These are phyloP conservation scores for Trichoderma sp. DNA, from an alignment of 2,329 filamentous ascomycete species.

Conservation along the genomic window DNA sequence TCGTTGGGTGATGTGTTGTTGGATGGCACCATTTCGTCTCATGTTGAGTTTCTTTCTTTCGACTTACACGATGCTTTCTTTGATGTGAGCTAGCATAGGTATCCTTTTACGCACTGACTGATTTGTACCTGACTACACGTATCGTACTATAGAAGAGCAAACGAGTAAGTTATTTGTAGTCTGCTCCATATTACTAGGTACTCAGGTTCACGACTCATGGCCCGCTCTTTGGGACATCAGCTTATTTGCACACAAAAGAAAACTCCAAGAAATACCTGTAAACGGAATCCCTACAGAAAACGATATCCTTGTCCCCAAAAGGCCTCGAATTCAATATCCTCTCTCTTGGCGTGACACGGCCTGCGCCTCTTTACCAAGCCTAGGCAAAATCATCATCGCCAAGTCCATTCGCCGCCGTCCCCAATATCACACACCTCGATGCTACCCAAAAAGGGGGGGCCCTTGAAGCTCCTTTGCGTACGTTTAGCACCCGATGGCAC, in stretches of 20 bases:
- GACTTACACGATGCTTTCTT: not conserved
- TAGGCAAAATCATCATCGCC: not conserved
- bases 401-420: not conserved
- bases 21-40: slow-evolving; percentile 1
- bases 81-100: not conserved
- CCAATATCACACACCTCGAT: not conserved
- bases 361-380: not conserved
- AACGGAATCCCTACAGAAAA: not conserved
- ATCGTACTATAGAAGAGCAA: not conserved
- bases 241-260: not conserved
- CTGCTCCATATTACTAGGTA: not conserved
- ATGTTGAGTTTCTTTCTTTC: not conserved
- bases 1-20: not conserved
- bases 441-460: slow-evolving; percentile 7
- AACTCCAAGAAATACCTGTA: not conserved
- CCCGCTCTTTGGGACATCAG: not conserved
- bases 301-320: not conserved
- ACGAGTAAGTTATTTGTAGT: not conserved
- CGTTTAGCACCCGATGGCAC: slow-evolving; percentile 20
- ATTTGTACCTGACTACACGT: not conserved
- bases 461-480: slow-evolving; percentile 12
- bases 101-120: not conserved
- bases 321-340: not conserved
- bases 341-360: not conserved
- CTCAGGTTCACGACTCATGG: not conserved